Conservation (phyloP, 768 basidiomycete genomes). For the Tephrocybe sp. region DNA sequence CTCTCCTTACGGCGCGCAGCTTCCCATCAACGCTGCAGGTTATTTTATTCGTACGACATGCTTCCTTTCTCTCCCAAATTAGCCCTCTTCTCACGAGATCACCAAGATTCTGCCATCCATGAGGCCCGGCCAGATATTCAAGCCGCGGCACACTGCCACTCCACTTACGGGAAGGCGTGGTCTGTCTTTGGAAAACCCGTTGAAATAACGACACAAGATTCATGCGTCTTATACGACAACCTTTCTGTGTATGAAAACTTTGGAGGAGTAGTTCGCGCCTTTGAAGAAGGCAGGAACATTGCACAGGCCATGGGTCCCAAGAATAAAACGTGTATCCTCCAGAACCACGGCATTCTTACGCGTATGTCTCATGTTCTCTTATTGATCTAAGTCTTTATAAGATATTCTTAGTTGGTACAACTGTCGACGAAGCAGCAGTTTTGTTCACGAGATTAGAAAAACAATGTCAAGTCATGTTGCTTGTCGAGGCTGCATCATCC, state of each 20-base stretch:
- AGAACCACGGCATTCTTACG: slow-evolving; percentile 39
- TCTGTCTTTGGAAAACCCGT: slow-evolving; percentile 40
- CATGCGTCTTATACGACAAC: slow-evolving; percentile 41
- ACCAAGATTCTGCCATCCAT: slow-evolving; percentile 37
- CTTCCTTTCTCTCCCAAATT: background rate
- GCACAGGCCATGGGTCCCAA: slow-evolving; percentile 37
- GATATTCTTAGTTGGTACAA: slow-evolving; percentile 26
- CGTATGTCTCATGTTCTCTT: slow-evolving; percentile 4
- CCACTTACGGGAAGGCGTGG: slow-evolving; percentile 47
- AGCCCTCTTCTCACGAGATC: background rate
- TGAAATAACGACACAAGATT: slow-evolving; percentile 42
- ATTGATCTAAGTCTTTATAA: background rate
- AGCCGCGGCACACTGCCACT: slow-evolving; percentile 47
- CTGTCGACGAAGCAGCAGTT: slow-evolving; percentile 41
- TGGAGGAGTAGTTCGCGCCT: slow-evolving; percentile 45
- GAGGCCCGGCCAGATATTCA: slow-evolving; percentile 45
- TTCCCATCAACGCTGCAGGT: slow-evolving; percentile 25
- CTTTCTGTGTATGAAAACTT: slow-evolving; percentile 42
- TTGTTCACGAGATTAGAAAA: slow-evolving; percentile 41
- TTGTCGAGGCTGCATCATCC: slow-evolving; percentile 39
- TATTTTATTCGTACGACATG: slow-evolving; percentile 21
- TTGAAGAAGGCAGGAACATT: slow-evolving; percentile 43
- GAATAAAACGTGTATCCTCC: slow-evolving; percentile 38
- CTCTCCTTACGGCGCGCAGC: slow-evolving; percentile 25
- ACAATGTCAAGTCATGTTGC: slow-evolving; percentile 43